These are phyloP conservation scores for Tetrastigma voinierianum DNA, from an alignment of 164 flowering plant species.

Conservation along the genomic window DNA sequence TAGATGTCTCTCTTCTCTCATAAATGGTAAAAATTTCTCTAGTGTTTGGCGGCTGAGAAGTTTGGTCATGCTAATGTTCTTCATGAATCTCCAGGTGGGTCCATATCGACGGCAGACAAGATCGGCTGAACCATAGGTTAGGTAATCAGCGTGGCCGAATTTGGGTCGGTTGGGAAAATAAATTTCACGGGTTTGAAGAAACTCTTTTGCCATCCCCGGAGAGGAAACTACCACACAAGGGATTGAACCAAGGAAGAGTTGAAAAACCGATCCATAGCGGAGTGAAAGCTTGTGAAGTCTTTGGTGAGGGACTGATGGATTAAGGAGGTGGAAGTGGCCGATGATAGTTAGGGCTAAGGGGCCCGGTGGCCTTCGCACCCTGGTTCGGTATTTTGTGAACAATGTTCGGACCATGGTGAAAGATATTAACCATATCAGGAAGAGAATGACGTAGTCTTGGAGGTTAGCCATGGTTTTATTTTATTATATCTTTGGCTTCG, in stretches of 20 bases:
- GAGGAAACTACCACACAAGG: conserved; percentile 44
- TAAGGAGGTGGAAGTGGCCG: conserved; percentile 63
- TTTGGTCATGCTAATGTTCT: conserved; percentile 46
- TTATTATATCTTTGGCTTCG: no score
- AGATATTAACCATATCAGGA: no score
- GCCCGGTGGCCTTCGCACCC: conserved; percentile 37
- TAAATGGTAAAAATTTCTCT: conserved; percentile 21
- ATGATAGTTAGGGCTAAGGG: conserved; percentile 48
- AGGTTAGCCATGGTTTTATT: no score
- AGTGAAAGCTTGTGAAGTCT: conserved; percentile 38
- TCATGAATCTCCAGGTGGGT: conserved; percentile 63
- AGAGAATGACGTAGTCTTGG: no score
- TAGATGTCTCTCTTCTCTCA: conserved; percentile 25
- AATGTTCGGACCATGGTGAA: no score
- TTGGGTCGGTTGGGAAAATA: conserved; percentile 35
- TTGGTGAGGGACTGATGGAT: conserved; percentile 41
- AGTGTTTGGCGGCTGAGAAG: conserved; percentile 42
- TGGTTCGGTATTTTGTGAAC: no score
- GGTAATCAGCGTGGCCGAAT: conserved; percentile 27
- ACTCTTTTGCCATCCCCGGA: conserved; percentile 38
- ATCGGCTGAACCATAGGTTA: conserved; percentile 34
- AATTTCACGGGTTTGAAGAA: conserved; percentile 51
- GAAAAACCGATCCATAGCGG: conserved; percentile 52
- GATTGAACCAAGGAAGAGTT: conserved; percentile 47
- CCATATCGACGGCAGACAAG: conserved; percentile 58